These are phyloP conservation scores for Exserohilum rostratum DNA, from an alignment of 2,329 filamentous ascomycete genomes.

Conservation along the genomic window DNA sequence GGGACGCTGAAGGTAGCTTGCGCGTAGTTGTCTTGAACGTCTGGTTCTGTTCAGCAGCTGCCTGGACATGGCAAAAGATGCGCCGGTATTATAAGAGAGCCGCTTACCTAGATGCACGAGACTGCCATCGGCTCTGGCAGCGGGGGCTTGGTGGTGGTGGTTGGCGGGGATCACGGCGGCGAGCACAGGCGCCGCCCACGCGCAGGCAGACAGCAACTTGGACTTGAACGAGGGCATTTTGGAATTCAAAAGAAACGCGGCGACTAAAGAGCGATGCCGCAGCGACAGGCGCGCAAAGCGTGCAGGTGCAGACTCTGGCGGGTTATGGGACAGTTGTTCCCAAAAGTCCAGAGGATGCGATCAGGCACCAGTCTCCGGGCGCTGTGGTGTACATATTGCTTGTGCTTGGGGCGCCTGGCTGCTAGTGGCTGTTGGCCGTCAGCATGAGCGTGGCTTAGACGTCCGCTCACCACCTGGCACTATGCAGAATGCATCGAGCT, in stretches of 20 bases:
- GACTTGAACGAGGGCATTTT: constrained; percentile 43
- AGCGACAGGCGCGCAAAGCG: constrained; percentile 22
- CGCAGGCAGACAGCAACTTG: constrained; percentile 39
- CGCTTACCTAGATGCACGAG: constrained; percentile 40
- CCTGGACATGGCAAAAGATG: constrained; percentile 41
- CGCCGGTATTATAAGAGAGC: constrained; percentile 25
- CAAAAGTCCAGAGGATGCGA: constrained; percentile 13
- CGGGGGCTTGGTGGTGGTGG: constrained; percentile 12
- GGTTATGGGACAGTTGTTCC: constrained; percentile 28
- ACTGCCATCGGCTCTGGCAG: constrained; percentile 26
- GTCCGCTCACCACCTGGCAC: constrained; percentile 30
- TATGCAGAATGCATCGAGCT: constrained; percentile 22
- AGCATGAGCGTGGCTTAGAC: constrained; percentile 39
- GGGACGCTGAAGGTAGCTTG: constrained; percentile 53
- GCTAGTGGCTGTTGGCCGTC: constrained; percentile 19
- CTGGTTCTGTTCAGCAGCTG: constrained; percentile 42
- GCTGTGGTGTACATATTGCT: too few species aligned
- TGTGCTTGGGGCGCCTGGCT: constrained; percentile 16
- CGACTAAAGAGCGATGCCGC: constrained; percentile 3
- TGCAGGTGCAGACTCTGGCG: constrained; percentile 25
- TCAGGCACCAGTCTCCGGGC: constrained; percentile 44
- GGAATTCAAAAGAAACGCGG: constrained; percentile 7
- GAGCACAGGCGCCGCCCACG: constrained; percentile 37
- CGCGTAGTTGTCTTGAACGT: constrained; percentile 43
- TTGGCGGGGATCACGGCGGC: constrained; percentile 37